Conservation (phyloP, 2,329 filamentous ascomycete species). For the Trichoderma afroharzianum region DNA sequence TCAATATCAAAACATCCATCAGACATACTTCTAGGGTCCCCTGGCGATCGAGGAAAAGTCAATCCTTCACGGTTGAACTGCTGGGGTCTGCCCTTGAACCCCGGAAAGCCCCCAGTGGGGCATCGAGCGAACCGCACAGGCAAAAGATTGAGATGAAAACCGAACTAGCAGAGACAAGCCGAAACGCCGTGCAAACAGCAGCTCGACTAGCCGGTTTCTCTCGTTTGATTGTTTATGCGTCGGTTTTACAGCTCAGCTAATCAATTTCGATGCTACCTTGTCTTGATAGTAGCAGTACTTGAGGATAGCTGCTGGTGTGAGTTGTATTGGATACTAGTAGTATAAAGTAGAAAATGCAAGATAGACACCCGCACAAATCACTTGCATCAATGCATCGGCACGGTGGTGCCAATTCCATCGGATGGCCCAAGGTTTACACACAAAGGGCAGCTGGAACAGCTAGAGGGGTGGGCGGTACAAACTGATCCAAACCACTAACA, state of each 20-base stretch:
- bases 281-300: neutral
- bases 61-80: neutral
- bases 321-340: neutral
- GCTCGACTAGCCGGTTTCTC: neutral
- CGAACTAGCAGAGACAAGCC: constrained; percentile 1
- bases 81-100: neutral
- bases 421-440: neutral
- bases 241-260: neutral
- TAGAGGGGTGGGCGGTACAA: neutral
- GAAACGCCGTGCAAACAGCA: neutral
- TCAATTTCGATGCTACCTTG: neutral
- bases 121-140: constrained; percentile 7
- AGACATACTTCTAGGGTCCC: neutral
- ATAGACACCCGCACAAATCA: neutral
- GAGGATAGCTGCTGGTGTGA: neutral
- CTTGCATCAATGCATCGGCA: neutral
- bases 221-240: neutral
- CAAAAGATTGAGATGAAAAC: neutral
- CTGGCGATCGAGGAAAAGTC: neutral
- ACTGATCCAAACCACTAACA: neutral
- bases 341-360: neutral
- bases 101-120: constrained; percentile 13
- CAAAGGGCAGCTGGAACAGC: neutral
- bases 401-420: neutral
- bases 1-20: neutral